Evolutionary conservation across 805 yeast species (phyloP).

Genomic region (Zygosaccharomyces kombuchaensis): DNA sequence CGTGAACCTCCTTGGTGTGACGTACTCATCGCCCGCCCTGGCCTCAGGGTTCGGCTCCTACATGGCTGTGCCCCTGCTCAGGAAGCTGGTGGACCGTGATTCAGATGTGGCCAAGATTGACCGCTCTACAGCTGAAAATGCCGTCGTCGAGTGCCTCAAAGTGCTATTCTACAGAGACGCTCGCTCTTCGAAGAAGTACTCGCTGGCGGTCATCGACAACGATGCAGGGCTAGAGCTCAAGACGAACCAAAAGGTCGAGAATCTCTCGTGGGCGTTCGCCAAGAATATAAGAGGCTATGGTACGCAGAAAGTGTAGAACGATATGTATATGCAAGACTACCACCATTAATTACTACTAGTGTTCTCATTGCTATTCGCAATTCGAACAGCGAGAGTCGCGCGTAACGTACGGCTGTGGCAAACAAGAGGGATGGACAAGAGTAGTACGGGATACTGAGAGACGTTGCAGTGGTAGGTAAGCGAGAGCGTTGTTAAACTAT

Average conservation of each 20-base stretch:
- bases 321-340: background rate
- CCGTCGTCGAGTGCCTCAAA: constrained; percentile 85
- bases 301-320: constrained; percentile 46
- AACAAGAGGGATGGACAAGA: background rate
- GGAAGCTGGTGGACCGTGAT: constrained; percentile 78
- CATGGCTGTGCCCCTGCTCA: constrained; percentile 85
- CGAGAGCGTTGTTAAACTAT: background rate
- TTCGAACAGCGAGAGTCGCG: background rate
- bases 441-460: background rate
- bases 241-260: constrained; percentile 60
- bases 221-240: constrained; percentile 60
- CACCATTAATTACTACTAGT: background rate
- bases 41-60: constrained; percentile 98
- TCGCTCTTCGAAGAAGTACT: constrained; percentile 80
- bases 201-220: constrained; percentile 69
- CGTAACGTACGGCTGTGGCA: background rate
- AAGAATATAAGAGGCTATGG: constrained; percentile 88
- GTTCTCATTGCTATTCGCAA: background rate
- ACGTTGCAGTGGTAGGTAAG: background rate
- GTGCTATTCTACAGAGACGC: constrained; percentile 96
- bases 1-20: constrained; percentile 87
- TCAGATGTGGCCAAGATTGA: constrained; percentile 64
- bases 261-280: constrained; percentile 89
- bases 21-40: constrained; percentile 79
- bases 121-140: constrained; percentile 70